Evolutionary conservation across 2,329 filamentous ascomycete species (phyloP).

Genomic region (Aspergillus pseudoviridinutans): DNA sequence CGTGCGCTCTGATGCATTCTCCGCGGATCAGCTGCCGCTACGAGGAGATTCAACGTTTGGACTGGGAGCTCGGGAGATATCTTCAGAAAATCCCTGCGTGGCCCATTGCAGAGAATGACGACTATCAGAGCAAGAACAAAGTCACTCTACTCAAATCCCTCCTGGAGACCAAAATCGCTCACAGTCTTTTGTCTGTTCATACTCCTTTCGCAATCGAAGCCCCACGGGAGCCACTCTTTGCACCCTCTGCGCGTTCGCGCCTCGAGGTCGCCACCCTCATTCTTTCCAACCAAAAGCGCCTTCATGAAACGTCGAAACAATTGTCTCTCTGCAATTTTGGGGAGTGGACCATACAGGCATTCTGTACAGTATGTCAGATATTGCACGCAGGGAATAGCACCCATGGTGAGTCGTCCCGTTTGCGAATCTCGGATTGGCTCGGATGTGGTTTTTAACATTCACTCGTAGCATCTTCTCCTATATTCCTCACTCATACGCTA

Average conservation of each 20-base stretch:
- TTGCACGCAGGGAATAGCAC: constrained; percentile 25
- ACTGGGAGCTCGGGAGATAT: constrained; percentile 35
- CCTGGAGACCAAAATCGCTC: constrained; percentile 33
- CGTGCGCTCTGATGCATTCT: constrained; percentile 34
- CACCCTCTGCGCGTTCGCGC: constrained; percentile 31
- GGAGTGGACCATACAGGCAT: constrained; percentile 37
- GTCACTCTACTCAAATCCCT: constrained; percentile 29
- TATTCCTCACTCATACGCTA: constrained; percentile 22
- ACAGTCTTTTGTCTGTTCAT: constrained; percentile 37
- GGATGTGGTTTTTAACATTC: background rate
- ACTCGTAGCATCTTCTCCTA: constrained; percentile 6
- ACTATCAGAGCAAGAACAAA: constrained; percentile 23
- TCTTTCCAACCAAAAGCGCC: constrained; percentile 32
- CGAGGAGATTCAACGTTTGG: constrained; percentile 38
- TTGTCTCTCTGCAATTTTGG: constrained; percentile 33
- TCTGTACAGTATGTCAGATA: constrained; percentile 35
- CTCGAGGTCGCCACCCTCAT: constrained; percentile 37
- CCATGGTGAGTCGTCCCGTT: constrained; percentile 16
- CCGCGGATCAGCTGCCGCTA: constrained; percentile 36
- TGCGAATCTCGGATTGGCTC: background rate
- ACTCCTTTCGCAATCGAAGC: constrained; percentile 38
- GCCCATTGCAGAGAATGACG: constrained; percentile 16
- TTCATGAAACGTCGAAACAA: constrained; percentile 29
- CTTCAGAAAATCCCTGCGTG: constrained; percentile 34
- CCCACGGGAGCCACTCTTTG: constrained; percentile 28